These are phyloP conservation scores for Phanerodontia chrysosporium DNA, from an alignment of 768 basidiomycete species.

Conservation along the genomic window DNA sequence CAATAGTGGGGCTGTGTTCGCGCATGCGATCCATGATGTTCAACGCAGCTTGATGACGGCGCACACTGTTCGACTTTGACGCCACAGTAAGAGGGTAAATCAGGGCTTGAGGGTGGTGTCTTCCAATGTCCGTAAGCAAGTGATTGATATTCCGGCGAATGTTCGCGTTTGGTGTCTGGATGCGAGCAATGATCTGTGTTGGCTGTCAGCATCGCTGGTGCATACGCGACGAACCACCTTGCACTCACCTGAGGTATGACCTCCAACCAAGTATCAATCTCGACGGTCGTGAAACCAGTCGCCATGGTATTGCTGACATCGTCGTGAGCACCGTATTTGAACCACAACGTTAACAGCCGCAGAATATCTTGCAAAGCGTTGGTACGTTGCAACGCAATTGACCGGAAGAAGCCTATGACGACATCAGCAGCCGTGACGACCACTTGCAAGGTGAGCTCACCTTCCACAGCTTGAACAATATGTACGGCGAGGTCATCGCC, in stretches of 20 bases:
- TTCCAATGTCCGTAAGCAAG: conserved; percentile 88
- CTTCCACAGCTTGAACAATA: conserved; percentile 91
- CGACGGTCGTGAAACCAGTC: conserved; percentile 81
- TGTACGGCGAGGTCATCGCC: conserved; percentile 68
- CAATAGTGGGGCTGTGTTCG: conserved; percentile 84
- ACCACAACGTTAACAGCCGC: conserved; percentile 92
- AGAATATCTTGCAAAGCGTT: conserved; percentile 94
- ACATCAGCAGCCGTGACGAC: conserved; percentile 32
- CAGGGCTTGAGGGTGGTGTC: conserved; percentile 94
- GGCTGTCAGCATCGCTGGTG: not conserved
- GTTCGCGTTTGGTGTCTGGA: conserved; percentile 87
- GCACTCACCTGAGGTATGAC: conserved; percentile 88
- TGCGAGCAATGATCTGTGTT: conserved; percentile 89
- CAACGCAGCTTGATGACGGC: conserved; percentile 78
- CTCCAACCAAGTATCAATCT: conserved; percentile 97
- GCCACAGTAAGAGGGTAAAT: conserved; percentile 96
- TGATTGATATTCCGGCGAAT: conserved; percentile 87
- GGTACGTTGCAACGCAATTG: conserved; percentile 76
- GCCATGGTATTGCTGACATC: conserved; percentile 89
- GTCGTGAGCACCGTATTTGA: conserved; percentile 90
- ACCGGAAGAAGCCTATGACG: conserved; percentile 73
- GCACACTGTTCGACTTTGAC: conserved; percentile 85
- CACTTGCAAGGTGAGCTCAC: conserved; percentile 31
- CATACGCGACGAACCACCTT: not conserved
- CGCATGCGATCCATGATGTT: conserved; percentile 90